phyloP scores from a whole-genome alignment of 345 rosid genomes.

The Toxicodendron radicans region DNA sequence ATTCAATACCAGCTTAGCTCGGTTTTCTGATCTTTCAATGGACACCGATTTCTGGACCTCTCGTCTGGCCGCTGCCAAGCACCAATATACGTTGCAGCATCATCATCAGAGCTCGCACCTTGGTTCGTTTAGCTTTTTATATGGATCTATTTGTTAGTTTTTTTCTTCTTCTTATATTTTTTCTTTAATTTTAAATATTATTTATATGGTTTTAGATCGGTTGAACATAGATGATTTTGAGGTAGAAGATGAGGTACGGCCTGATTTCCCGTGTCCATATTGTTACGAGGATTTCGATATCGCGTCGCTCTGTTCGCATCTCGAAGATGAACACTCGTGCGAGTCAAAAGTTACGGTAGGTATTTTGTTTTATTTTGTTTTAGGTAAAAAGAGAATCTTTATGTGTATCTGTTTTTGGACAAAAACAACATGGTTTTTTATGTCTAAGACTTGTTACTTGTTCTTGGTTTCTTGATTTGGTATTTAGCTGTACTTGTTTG shows the following conservation, averaged over 20 bases:
- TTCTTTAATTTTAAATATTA: neutral
- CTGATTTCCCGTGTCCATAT: slow-evolving; percentile 59
- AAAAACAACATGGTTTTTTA: neutral
- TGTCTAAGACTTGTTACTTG: slow-evolving; percentile 3
- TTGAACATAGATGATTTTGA: slow-evolving; percentile 56
- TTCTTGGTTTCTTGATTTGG: slow-evolving; percentile 10
- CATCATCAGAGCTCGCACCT: slow-evolving; percentile 47
- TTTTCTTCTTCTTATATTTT: neutral
- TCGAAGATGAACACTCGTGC: slow-evolving; percentile 62
- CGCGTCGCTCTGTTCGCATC: slow-evolving; percentile 57
- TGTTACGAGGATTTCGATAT: slow-evolving; percentile 64
- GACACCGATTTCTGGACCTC: slow-evolving; percentile 65
- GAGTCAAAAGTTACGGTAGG: slow-evolving; percentile 52
- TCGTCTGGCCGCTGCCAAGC: slow-evolving; percentile 59
- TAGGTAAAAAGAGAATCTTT: neutral
- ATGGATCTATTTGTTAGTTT: slow-evolving; percentile 1
- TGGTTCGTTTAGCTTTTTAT: slow-evolving; percentile 25
- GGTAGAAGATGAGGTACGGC: slow-evolving; percentile 55
- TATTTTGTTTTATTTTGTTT: neutral
- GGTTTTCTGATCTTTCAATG: slow-evolving; percentile 35
- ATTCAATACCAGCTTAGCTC: neutral
- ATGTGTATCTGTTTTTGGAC: neutral
- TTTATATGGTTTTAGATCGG: slow-evolving; percentile 38
- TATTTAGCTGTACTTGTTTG: neutral
- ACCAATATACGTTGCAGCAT: slow-evolving; percentile 49